Conservation (phyloP, 108 stramenopile species). For the Skeletonema potamos region DNA sequence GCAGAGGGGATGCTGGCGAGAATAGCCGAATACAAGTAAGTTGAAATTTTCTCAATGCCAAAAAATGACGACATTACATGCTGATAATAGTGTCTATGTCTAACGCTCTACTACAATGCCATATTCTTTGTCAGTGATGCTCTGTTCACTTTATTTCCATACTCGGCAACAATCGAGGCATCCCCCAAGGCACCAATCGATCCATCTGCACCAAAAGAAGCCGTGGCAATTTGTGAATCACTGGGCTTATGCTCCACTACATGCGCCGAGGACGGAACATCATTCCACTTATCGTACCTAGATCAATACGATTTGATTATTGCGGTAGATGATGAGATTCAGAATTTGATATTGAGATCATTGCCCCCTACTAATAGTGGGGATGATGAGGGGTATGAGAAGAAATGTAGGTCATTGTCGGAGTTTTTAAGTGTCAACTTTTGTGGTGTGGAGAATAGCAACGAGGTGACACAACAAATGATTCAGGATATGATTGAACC, state of each 20-base stretch:
- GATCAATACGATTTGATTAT: constrained; percentile 15
- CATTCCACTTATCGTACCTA: constrained; percentile 2
- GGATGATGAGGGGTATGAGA: neutral
- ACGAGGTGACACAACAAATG: neutral
- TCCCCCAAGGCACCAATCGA: constrained; percentile 3
- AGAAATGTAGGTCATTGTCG: neutral
- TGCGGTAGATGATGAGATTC: constrained; percentile 11
- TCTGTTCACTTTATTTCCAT: neutral
- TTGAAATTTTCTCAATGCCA: no score
- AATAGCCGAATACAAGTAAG: constrained; percentile 11
- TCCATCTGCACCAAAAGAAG: constrained; percentile 1
- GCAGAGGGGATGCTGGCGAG: constrained; percentile 8
- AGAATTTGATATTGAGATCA: constrained; percentile 8
- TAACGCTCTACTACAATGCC: no score
- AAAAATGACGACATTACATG: no score
- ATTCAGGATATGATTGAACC: constrained; percentile 14
- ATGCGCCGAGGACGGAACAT: constrained; percentile 5
- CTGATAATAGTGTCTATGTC: no score
- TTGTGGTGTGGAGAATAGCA: constrained; percentile 4
- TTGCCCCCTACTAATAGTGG: neutral
- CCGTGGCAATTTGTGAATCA: neutral
- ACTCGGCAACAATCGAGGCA: constrained; percentile 1
- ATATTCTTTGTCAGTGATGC: no score
- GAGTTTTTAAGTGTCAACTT: constrained; percentile 7
- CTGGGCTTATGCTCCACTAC: neutral